phyloP scores from a whole-genome alignment of 2,329 filamentous ascomycete genomes.

The Colletotrichum sojae region DNA sequence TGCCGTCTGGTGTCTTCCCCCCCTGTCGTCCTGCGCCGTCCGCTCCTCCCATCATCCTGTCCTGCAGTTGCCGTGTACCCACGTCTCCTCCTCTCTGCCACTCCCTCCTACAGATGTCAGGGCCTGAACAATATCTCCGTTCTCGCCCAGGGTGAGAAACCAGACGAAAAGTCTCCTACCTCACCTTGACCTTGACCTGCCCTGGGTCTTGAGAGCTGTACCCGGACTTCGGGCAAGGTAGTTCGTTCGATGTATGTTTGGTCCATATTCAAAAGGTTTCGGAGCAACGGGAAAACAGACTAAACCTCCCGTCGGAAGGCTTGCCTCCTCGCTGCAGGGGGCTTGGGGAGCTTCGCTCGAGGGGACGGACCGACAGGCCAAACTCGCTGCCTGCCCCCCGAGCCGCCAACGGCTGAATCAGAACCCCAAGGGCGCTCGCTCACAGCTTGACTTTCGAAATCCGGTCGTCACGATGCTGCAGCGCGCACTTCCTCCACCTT shows the following conservation, averaged over 20 bases:
- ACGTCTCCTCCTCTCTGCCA: background rate
- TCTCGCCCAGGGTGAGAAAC: conserved; percentile 31
- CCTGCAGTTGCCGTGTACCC: background rate
- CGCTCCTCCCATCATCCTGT: conserved; percentile 8
- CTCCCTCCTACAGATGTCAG: conserved; percentile 2
- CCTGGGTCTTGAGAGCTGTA: background rate
- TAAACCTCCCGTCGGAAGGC: background rate
- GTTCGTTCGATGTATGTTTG: conserved; percentile 40
- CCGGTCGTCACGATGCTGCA: conserved; percentile 4
- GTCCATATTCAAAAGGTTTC: conserved; percentile 28
- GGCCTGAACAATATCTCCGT: conserved; percentile 7
- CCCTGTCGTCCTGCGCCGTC: conserved; percentile 7
- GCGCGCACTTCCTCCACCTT: background rate
- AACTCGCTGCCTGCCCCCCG: conserved; percentile 1
- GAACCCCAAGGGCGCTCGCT: background rate
- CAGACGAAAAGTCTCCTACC: conserved; percentile 38
- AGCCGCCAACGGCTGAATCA: background rate
- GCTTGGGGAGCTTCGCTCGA: too few species aligned
- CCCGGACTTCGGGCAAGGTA: background rate
- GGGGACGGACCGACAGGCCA: too few species aligned
- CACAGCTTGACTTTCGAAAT: background rate
- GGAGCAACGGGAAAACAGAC: conserved; percentile 15
- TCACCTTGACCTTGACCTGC: conserved; percentile 13
- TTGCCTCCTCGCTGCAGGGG: conserved; percentile 18
- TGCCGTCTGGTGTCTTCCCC: conserved; percentile 6